These are phyloP conservation scores for Oryza rufipogon DNA, from an alignment of 176 grass and related monocot species.

Conservation along the genomic window DNA sequence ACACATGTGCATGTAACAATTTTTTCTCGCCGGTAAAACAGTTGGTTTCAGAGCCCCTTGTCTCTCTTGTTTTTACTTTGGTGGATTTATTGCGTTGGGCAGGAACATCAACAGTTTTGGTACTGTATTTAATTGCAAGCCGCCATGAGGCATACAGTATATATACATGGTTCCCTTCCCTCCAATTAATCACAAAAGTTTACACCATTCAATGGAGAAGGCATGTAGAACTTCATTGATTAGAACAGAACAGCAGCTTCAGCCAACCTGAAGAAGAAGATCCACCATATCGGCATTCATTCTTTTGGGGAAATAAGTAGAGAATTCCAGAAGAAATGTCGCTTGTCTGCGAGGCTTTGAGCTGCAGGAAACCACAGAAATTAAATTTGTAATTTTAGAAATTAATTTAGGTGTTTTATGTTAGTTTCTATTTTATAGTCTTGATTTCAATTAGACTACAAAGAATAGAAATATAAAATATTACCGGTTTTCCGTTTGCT, in stretches of 20 bases:
- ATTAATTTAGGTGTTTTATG: neutral
- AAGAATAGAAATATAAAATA: neutral
- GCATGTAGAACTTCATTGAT: neutral
- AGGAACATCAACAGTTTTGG: neutral
- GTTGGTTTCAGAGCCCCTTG: neutral
- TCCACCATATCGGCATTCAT: neutral
- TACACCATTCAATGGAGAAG: neutral
- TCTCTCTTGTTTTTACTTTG: neutral
- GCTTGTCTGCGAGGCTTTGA: neutral
- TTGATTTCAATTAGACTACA: neutral
- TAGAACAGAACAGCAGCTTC: neutral
- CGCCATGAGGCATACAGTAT: neutral
- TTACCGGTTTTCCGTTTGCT: neutral
- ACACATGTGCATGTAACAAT: constrained; percentile 24
- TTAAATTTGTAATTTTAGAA: no score
- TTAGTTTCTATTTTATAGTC: neutral
- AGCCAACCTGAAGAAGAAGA: neutral
- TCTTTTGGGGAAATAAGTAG: no score
- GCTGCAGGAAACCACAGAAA: no score
- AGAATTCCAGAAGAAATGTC: neutral
- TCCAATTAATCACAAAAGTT: constrained; percentile 16
- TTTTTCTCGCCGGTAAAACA: constrained; percentile 21
- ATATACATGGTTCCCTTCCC: neutral
- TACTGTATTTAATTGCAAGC: constrained; percentile 37
- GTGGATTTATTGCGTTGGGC: neutral